phyloP scores from a whole-genome alignment of 306 rosid species.

The Castanospermum australe region DNA sequence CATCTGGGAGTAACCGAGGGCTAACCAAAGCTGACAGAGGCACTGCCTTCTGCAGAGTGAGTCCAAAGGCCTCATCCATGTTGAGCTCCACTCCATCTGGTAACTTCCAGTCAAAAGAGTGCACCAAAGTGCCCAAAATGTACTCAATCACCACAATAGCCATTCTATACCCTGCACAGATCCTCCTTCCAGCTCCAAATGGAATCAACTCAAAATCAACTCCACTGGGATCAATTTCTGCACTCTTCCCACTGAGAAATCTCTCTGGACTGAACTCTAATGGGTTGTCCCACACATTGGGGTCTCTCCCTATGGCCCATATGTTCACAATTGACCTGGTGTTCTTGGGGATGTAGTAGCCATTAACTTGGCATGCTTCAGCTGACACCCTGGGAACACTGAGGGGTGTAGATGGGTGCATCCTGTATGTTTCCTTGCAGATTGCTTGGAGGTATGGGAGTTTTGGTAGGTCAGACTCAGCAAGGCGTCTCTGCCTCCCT shows the following conservation, averaged over 20 bases:
- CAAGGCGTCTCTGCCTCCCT: conserved; percentile 26
- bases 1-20: conserved; percentile 32
- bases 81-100: conserved; percentile 26
- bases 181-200: conserved; percentile 44
- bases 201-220: conserved; percentile 53
- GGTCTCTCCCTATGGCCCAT: conserved; percentile 60
- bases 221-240: conserved; percentile 41
- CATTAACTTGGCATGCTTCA: conserved; percentile 43
- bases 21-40: conserved; percentile 34
- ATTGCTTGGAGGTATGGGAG: conserved; percentile 48
- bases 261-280: conserved; percentile 44
- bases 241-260: conserved; percentile 32
- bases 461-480: conserved; percentile 35
- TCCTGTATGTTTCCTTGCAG: conserved; percentile 38
- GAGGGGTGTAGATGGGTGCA: conserved; percentile 41
- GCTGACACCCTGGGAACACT: conserved; percentile 32
- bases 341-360: conserved; percentile 45
- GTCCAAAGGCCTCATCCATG: conserved; percentile 41
- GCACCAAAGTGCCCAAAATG: conserved; percentile 38
- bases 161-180: conserved; percentile 42
- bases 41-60: conserved; percentile 46
- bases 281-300: conserved; percentile 49
- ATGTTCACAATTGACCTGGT: conserved; percentile 46
- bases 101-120: conserved; percentile 37
- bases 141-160: conserved; percentile 34